Percentiles rank a stretch among this genome's conserved stretches.
These are phyloP conservation scores for Sanguinoderma infundibulare DNA, from an alignment of 1,284 basidiomycete species.

Conservation along the genomic window DNA sequence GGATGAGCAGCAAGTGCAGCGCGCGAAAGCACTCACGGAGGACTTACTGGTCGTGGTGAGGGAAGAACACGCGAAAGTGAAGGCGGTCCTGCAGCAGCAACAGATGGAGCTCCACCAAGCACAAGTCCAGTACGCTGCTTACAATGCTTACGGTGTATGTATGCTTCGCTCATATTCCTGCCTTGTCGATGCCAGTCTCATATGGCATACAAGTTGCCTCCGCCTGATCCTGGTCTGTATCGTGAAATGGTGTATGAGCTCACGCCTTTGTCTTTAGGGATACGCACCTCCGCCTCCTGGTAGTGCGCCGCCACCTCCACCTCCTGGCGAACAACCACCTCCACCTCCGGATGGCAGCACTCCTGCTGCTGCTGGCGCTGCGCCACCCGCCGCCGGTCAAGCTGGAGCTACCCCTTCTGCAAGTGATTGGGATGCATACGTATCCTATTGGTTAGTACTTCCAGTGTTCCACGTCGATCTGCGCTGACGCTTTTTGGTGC, in stretches of 20 bases:
- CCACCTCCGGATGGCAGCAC: slow-evolving; percentile 53
- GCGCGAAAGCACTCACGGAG: slow-evolving; percentile 88
- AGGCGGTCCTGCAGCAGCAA: slow-evolving; percentile 61
- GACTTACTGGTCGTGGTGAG: slow-evolving; percentile 88
- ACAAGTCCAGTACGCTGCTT: slow-evolving; percentile 78
- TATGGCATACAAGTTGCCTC: slow-evolving; percentile 27
- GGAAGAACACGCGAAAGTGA: slow-evolving; percentile 85
- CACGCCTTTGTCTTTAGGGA: slow-evolving; percentile 46
- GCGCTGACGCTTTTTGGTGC: slow-evolving; percentile 9
- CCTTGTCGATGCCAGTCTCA: slow-evolving; percentile 19
- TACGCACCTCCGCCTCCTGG: slow-evolving; percentile 65
- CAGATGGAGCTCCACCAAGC: slow-evolving; percentile 85
- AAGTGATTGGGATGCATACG: slow-evolving; percentile 66
- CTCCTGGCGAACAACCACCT: slow-evolving; percentile 64
- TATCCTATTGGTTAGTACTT: slow-evolving; percentile 66
- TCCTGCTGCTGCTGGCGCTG: slow-evolving; percentile 41
- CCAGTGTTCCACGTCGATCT: neutral
- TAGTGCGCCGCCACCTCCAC: slow-evolving; percentile 64
- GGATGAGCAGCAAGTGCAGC: slow-evolving; percentile 84
- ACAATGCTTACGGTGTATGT: slow-evolving; percentile 65
- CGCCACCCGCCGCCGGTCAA: slow-evolving; percentile 23
- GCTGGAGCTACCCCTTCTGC: slow-evolving; percentile 50
- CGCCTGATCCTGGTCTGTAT: slow-evolving; percentile 34
- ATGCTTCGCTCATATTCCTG: slow-evolving; percentile 33
- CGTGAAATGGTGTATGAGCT: slow-evolving; percentile 28